Evolutionary conservation across 441 rosid species (phyloP).

Genomic region (Arabidopsis lyrata): DNA sequence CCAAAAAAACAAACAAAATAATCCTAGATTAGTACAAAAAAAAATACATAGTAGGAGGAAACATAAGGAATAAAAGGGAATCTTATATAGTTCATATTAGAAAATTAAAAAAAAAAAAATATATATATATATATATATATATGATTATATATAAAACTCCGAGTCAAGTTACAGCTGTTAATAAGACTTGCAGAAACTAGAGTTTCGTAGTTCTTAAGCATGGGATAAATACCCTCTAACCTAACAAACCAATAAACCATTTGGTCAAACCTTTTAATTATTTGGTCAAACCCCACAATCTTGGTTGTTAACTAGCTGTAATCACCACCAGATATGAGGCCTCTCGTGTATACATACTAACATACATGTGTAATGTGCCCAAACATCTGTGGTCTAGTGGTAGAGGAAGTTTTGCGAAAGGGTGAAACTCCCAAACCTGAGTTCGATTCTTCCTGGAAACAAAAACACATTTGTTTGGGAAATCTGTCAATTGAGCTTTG

Average conservation of each 20-base stretch:
- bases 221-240: slow-evolving; percentile 35
- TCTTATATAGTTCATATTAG: neutral
- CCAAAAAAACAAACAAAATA: neutral
- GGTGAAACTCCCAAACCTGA: too few species aligned
- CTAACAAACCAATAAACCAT: slow-evolving; percentile 24
- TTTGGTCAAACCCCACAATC: slow-evolving; percentile 44
- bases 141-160: neutral
- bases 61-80: slow-evolving; percentile 42
- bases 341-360: neutral
- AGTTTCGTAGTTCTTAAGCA: slow-evolving; percentile 23
- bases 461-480: too few species aligned
- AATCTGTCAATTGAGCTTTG: too few species aligned
- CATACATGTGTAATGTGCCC: slow-evolving; percentile 6
- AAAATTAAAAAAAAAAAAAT: neutral
- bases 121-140: too few species aligned
- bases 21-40: slow-evolving; percentile 14
- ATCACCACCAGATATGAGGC: neutral
- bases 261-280: slow-evolving; percentile 41
- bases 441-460: too few species aligned
- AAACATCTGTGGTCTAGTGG: too few species aligned
- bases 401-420: too few species aligned
- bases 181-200: slow-evolving; percentile 22
- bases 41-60: slow-evolving; percentile 10
- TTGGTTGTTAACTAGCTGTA: slow-evolving; percentile 46
- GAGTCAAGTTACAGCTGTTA: slow-evolving; percentile 42